phyloP scores from a whole-genome alignment of 2,329 filamentous ascomycete species.

The Hypomyces perniciosus region DNA sequence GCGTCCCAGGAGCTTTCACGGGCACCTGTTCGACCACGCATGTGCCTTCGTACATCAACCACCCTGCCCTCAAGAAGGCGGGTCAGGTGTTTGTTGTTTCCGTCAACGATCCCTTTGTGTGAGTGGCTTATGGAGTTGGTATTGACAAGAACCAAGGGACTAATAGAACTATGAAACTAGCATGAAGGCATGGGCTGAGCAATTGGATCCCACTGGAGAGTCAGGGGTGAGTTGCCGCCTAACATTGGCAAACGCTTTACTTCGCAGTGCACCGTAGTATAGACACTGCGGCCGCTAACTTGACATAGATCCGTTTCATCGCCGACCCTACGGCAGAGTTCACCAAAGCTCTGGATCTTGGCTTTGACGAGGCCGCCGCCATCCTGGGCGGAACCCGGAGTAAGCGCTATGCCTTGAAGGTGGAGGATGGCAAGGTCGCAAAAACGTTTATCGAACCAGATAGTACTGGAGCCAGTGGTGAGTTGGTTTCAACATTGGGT shows the following conservation, averaged over 20 bases:
- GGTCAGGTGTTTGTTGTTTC: slow-evolving; percentile 84
- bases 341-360: slow-evolving; percentile 75
- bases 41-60: slow-evolving; percentile 80
- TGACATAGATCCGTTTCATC: slow-evolving; percentile 72
- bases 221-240: slow-evolving; percentile 61
- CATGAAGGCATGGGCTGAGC: slow-evolving; percentile 82
- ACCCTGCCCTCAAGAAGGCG: slow-evolving; percentile 69
- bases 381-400: slow-evolving; percentile 78
- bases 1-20: slow-evolving; percentile 74
- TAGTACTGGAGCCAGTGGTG: slow-evolving; percentile 75
- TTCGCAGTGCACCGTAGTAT: not conserved
- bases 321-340: slow-evolving; percentile 75
- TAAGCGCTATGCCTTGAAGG: slow-evolving; percentile 80
- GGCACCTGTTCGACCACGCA: slow-evolving; percentile 57
- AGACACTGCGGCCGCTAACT: not conserved
- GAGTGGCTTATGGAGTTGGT: slow-evolving; percentile 30
- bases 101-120: slow-evolving; percentile 95
- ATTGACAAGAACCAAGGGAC: slow-evolving; percentile 8
- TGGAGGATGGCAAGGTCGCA: slow-evolving; percentile 81
- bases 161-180: slow-evolving; percentile 37
- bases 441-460: slow-evolving; percentile 80
- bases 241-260: not conserved
- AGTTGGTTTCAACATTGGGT: slow-evolving; percentile 20
- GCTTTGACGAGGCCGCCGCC: slow-evolving; percentile 64
- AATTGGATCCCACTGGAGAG: slow-evolving; percentile 66